These are phyloP conservation scores for Fusarium brevicatenulatum DNA, from an alignment of 2,329 filamentous ascomycete species.

Conservation along the genomic window DNA sequence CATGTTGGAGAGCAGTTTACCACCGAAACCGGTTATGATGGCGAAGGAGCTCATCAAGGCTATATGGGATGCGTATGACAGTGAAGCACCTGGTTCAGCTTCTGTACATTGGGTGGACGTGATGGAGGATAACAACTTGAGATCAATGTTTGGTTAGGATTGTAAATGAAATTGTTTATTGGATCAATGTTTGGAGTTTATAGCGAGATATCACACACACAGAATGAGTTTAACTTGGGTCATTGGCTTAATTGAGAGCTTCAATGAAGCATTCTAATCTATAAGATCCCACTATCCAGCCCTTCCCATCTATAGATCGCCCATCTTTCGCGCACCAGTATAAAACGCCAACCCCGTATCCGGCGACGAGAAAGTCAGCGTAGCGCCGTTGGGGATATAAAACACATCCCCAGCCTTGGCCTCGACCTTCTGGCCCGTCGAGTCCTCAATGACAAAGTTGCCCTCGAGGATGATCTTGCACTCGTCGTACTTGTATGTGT, in stretches of 20 bases:
- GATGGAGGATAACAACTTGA: conserved; percentile 50
- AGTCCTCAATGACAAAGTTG: conserved; percentile 71
- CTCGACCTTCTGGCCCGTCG: conserved; percentile 67
- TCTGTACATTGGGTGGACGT: conserved; percentile 57
- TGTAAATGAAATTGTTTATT: conserved; percentile 26
- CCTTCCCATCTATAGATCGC: conserved; percentile 34
- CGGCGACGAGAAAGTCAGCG: conserved; percentile 72
- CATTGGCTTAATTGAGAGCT: not conserved
- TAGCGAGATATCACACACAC: not conserved
- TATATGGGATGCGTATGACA: conserved; percentile 55
- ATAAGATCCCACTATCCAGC: conserved; percentile 20
- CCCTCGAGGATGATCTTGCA: conserved; percentile 80
- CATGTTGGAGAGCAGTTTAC: conserved; percentile 52
- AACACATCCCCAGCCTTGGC: conserved; percentile 73
- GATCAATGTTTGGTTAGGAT: conserved; percentile 49
- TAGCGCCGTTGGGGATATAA: conserved; percentile 73
- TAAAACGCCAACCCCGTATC: conserved; percentile 71
- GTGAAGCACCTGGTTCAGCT: conserved; percentile 45
- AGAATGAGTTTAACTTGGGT: not conserved
- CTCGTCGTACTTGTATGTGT: conserved; percentile 77
- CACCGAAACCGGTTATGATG: conserved; percentile 55
- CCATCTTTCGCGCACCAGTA: conserved; percentile 54
- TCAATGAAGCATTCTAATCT: conserved; percentile 23
- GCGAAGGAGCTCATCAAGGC: conserved; percentile 55
- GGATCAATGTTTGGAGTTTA: conserved; percentile 7